Evolutionary conservation across 768 basidiomycete genomes (phyloP).

Genomic region (Suillus fuscotomentosus): DNA sequence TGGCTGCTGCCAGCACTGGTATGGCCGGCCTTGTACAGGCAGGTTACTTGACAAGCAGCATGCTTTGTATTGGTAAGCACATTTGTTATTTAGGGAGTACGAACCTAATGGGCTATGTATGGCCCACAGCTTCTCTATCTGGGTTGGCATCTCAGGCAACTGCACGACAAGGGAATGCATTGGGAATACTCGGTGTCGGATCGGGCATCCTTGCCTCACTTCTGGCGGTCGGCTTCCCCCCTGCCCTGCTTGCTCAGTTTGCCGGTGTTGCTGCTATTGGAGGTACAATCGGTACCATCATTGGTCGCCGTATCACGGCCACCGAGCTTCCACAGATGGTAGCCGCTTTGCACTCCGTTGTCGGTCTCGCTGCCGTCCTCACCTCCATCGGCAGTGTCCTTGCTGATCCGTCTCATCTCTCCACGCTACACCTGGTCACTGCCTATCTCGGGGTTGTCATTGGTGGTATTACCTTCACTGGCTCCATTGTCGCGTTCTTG

Average conservation of each 20-base stretch:
- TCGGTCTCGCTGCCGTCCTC: constrained; percentile 86
- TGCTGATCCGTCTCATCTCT: constrained; percentile 63
- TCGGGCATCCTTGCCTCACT: constrained; percentile 81
- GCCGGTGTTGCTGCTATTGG: constrained; percentile 76
- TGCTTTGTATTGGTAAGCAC: constrained; percentile 76
- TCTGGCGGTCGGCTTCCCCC: constrained; percentile 79
- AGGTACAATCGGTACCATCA: constrained; percentile 62
- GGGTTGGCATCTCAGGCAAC: constrained; percentile 78
- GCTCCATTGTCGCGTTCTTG: constrained; percentile 86
- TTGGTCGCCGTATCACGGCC: constrained; percentile 82
- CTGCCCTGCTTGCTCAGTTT: constrained; percentile 75
- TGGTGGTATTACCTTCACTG: constrained; percentile 88
- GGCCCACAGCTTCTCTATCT: constrained; percentile 64
- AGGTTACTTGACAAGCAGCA: constrained; percentile 79
- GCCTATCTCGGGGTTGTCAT: constrained; percentile 87
- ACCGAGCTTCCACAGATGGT: constrained; percentile 88
- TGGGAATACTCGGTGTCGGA: constrained; percentile 84
- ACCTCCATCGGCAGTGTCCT: constrained; percentile 84
- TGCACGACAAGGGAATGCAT: constrained; percentile 82
- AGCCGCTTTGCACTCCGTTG: constrained; percentile 82
- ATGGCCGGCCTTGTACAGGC: constrained; percentile 87
- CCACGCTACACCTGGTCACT: constrained; percentile 74
- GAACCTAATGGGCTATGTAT: neutral
- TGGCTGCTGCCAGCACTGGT: constrained; percentile 80
- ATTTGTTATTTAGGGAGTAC: neutral